A percentile compares a stretch with the other conserved stretches of the same genome.
These are phyloP conservation scores for Pontederia paniculata DNA, from an alignment of 176 grass and related monocot species.

Conservation along the genomic window DNA sequence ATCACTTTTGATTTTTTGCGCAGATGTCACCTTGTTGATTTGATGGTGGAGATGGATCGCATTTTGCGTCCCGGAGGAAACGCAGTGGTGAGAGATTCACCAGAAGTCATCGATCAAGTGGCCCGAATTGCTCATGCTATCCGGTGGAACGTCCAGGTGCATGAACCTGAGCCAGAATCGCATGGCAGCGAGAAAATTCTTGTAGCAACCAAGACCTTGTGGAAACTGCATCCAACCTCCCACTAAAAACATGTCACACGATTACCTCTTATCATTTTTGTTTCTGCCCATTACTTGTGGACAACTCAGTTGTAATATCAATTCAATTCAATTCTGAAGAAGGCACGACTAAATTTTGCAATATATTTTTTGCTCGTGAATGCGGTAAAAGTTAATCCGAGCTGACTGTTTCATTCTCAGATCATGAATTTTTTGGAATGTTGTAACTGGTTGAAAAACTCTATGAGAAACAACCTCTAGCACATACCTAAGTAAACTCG, in stretches of 20 bases:
- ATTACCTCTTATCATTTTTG: conserved; percentile 12
- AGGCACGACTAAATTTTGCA: too few species aligned
- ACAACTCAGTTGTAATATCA: too few species aligned
- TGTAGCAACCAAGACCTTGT: conserved; percentile 69
- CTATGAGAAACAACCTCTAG: too few species aligned
- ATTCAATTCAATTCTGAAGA: too few species aligned
- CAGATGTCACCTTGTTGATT: conserved; percentile 84
- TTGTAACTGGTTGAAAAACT: too few species aligned
- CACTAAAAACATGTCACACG: conserved; percentile 16
- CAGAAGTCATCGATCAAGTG: conserved; percentile 52
- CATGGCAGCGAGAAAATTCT: conserved; percentile 58
- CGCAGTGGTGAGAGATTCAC: conserved; percentile 50
- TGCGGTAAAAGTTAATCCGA: too few species aligned
- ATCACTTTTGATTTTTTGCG: conserved; percentile 1
- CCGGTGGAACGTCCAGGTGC: conserved; percentile 52
- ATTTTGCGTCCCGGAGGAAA: conserved; percentile 80
- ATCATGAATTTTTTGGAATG: too few species aligned
- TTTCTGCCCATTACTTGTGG: conserved; percentile 21
- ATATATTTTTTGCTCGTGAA: too few species aligned
- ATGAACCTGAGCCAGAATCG: conserved; percentile 57
- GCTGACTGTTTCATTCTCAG: too few species aligned
- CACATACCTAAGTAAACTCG: too few species aligned
- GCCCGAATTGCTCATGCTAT: conserved; percentile 43
- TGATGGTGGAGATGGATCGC: conserved; percentile 97
- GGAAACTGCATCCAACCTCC: conserved; percentile 48